A percentile compares a stretch with the other conserved stretches of the same genome.
These are phyloP conservation scores for Xylariaceae sp. DNA, from an alignment of 2,329 filamentous ascomycete species.

Conservation along the genomic window DNA sequence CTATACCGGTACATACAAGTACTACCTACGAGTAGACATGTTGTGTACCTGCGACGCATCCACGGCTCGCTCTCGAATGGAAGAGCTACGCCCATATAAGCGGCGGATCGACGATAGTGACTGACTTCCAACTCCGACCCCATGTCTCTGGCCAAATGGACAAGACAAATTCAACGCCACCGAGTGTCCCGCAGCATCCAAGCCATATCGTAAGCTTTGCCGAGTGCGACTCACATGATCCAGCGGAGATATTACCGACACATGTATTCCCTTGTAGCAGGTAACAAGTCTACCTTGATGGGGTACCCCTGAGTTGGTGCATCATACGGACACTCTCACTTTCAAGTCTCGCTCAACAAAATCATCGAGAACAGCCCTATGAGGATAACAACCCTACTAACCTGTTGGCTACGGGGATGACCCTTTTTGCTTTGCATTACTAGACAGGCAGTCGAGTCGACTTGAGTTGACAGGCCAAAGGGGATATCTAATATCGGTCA, in stretches of 20 bases:
- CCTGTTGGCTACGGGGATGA: conserved; percentile 1
- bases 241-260: not conserved
- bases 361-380: not conserved
- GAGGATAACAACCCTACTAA: not conserved
- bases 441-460: not conserved
- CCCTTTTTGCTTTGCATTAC: conserved; percentile 5
- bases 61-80: not conserved
- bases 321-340: too few relatives aligned
- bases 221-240: conserved; percentile 18
- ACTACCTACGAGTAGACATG: not conserved
- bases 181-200: conserved; percentile 9
- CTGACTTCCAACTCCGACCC: conserved; percentile 1
- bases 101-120: not conserved
- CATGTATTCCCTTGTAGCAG: too few relatives aligned
- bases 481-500: too few relatives aligned
- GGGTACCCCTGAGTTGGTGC: too few relatives aligned
- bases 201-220: conserved; percentile 13
- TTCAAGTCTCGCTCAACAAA: too few relatives aligned
- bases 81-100: not conserved
- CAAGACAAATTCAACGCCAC: conserved; percentile 5
- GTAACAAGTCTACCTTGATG: too few relatives aligned
- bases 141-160: not conserved
- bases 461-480: too few relatives aligned
- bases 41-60: not conserved
- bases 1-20: not conserved